Base-by-base conservation (phyloP, 129 eudicot genomes). In the Heracleum sosnowskyi region DNA sequence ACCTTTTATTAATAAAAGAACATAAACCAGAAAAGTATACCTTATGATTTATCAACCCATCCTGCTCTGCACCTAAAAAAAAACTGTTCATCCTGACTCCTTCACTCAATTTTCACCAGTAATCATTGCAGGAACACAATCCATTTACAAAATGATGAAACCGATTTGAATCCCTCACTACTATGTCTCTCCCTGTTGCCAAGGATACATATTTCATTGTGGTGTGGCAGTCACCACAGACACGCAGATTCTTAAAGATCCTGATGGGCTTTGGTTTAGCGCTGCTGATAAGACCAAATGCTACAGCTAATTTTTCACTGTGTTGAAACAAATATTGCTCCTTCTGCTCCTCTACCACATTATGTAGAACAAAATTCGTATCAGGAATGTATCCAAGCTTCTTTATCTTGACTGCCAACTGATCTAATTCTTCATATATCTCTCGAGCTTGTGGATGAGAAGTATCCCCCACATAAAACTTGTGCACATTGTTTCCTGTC, bases 381-480 rank as follows among this genome's bases (percentile, higher is more conserved):
- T 69, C 74, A 35, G 74, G 74, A 36, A 92, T 84, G 51, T 92
- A 90, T 17, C 97, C 97, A 39, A 90, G 78, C 83, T 86, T 81
- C 81, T 88, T 90, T 64, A 92, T 92, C 57, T 84, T 79, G 17
- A 41, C 12, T 13, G 62, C 83, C 89, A 92, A 76, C 41, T 69
- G 74, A 79, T 88, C 87, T 40, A 92, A 46, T 82, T 86, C 86
- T 75, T 86, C 81, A 70, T 92, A 90, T 69, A 92, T 90, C 46
- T 86, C 88, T 53, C 40, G 78, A 13, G 89, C 91, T 82, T 79
- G 87, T 7, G 89, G 90, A 80, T 90, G 96, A 71, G 82, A 82
- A 7, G 96, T 83, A 44, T 92, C 96, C 44, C 93, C 96, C 13
- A 84, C 97, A 41, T 86, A 85, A 79, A 92, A 90, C 81, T 84